Base-by-base conservation (phyloP, 768 basidiomycete species). In the Cubamyces lactineus region DNA sequence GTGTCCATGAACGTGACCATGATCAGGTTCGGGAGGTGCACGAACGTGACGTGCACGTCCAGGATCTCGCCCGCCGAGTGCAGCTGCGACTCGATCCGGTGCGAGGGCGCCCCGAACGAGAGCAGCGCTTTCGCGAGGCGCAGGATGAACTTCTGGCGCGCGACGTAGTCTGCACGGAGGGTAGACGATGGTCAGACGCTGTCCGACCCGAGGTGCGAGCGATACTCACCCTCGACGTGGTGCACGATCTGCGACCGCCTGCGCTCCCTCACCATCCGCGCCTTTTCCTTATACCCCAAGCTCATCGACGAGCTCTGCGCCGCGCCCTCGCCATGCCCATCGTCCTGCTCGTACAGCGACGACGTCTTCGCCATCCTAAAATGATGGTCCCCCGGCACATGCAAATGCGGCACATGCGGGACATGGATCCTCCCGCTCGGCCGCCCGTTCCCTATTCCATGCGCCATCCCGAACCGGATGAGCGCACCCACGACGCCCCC, bases 91-190 rank as follows among this genome's bases (percentile, higher is more conserved):
- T 96, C 94, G 64, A 96, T 89, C 19, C 96, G 84, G 73, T 97
- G 96, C 21, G 93, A 94, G 1, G 94, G 94, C n/a, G 94, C 91
- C 19, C 95, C 95, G 72, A 92, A 96, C n/a, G 87, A 82, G 72
- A 98, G 84, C 60, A 98, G 82, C 12, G 92, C 91, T 71, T 92
- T 90, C 2, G 93, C 92, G 24, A 97, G 83, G 71, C 88, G 88
- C 67, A 96, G 78, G 52, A 97, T 81, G 77, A 97, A 97, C 56
- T 88, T 86, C 53, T 79, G 67, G n/a, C 71, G 51, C 43, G 59
- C 39, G 26, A 57, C 46, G 43, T 59, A 61, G 38, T 64, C 61
- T 65, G 53, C n/a, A 6, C n/a, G n/a, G n/a, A 15, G 23, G 28
- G 15, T 5, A 8, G 6, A 19, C 16, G 3, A 34, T 40, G 45